Conservation (phyloP, 306 rosid species). For the Medicago truncatula region DNA sequence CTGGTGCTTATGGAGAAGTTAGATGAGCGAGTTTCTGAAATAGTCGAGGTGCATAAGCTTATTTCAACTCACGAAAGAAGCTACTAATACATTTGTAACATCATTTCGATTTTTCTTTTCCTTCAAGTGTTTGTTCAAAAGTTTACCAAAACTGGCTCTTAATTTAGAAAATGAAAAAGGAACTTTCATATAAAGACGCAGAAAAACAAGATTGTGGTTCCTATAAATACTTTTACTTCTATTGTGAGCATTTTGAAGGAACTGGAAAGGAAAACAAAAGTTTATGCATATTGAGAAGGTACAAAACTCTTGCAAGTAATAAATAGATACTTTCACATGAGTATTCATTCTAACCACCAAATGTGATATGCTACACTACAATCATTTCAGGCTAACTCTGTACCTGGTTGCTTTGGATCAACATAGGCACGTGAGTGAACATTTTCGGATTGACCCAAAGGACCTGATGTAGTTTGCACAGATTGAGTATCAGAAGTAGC, state of each 20-base stretch:
- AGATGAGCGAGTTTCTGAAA: neutral
- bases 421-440: constrained; percentile 58
- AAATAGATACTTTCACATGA: constrained; percentile 6
- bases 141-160: neutral
- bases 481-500: constrained; percentile 83
- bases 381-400: constrained; percentile 13
- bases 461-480: constrained; percentile 79
- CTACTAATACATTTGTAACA: neutral
- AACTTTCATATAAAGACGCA: too few relatives aligned
- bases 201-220: too few relatives aligned
- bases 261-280: too few relatives aligned
- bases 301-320: neutral
- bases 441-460: constrained; percentile 75
- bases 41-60: neutral
- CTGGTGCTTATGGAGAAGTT: neutral
- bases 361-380: neutral
- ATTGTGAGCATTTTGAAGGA: too few relatives aligned
- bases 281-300: too few relatives aligned
- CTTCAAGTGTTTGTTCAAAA: neutral
- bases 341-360: constrained; percentile 26
- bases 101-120: neutral
- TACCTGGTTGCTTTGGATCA: constrained; percentile 92
- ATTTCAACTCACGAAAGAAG: neutral
- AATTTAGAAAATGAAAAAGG: too few relatives aligned
- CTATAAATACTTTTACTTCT: too few relatives aligned